phyloP scores from a whole-genome alignment of 495 filamentous ascomycete species.

The Opeltia flavorubescens region DNA sequence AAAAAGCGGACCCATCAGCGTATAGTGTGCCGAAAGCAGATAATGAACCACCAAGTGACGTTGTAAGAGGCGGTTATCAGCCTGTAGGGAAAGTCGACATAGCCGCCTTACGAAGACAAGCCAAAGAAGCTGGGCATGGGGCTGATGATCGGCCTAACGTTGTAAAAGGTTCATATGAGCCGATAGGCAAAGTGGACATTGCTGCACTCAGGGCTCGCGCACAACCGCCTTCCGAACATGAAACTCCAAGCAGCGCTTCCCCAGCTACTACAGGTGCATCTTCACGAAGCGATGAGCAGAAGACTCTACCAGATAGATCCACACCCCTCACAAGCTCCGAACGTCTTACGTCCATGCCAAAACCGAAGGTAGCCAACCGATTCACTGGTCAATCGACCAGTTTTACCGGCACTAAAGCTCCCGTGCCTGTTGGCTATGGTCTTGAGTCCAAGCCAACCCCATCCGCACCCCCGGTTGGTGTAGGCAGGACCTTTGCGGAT shows the following conservation, averaged over 20 bases:
- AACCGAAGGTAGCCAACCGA: constrained; percentile 84
- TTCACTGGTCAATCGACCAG: constrained; percentile 52
- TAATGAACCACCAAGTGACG: constrained; percentile 36
- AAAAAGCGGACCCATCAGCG: constrained; percentile 47
- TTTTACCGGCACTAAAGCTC: constrained; percentile 79
- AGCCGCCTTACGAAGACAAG: constrained; percentile 68
- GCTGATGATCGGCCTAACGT: constrained; percentile 63
- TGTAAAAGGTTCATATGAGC: constrained; percentile 86
- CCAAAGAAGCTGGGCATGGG: constrained; percentile 42
- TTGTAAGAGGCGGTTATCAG: constrained; percentile 85
- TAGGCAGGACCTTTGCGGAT: constrained; percentile 86
- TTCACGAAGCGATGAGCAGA: constrained; percentile 24
- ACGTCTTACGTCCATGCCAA: constrained; percentile 75
- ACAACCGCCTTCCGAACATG: constrained; percentile 42
- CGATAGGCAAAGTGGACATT: constrained; percentile 89
- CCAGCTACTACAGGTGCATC: constrained; percentile 27
- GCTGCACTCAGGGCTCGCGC: constrained; percentile 76
- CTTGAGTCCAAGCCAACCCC: constrained; percentile 34
- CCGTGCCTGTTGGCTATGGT: constrained; percentile 54
- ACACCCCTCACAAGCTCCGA: constrained; percentile 55
- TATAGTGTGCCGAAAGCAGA: constrained; percentile 26
- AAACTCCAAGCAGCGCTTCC: constrained; percentile 15
- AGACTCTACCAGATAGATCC: constrained; percentile 51
- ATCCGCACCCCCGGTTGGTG: constrained; percentile 49
- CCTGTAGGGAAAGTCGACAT: constrained; percentile 95